A percentile compares a stretch with the other conserved stretches of the same genome.
phyloP scores from a whole-genome alignment of 345 rosid genomes.

The Excoecaria cochinchinensis region DNA sequence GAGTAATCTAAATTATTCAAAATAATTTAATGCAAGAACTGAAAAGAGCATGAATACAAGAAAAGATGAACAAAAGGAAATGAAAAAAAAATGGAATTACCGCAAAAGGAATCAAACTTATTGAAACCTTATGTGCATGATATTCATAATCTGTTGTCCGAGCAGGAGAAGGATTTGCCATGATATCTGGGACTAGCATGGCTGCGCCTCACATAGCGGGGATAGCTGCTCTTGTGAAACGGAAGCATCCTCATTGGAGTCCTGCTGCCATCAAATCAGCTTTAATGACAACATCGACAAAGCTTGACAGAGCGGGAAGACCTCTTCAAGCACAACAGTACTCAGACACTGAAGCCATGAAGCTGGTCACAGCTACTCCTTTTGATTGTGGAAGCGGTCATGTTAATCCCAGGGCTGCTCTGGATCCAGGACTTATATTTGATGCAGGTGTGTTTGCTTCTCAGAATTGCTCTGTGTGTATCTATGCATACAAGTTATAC shows the following conservation, averaged over 20 bases:
- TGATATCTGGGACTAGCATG: conserved; percentile 99
- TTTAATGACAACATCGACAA: conserved; percentile 87
- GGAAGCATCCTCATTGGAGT: conserved; percentile 93
- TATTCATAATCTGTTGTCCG: conserved; percentile 13
- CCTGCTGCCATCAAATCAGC: conserved; percentile 98
- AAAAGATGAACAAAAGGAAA: background rate
- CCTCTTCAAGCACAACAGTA: conserved; percentile 93
- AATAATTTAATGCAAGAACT: background rate
- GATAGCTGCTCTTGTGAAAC: conserved; percentile 97
- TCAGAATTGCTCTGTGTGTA: background rate
- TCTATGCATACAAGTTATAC: background rate
- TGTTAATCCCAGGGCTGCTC: conserved; percentile 89
- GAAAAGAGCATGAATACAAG: background rate
- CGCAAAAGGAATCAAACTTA: too few relatives aligned
- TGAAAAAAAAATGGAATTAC: background rate
- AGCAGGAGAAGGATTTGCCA: conserved; percentile 95
- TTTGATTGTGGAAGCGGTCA: conserved; percentile 98
- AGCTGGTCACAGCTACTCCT: conserved; percentile 79
- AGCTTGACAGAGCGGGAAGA: conserved; percentile 78
- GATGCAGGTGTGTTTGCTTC: conserved; percentile 62
- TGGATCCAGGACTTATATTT: conserved; percentile 94
- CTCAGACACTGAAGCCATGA: conserved; percentile 75
- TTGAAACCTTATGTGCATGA: background rate
- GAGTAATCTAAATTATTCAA: background rate
- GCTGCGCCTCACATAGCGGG: conserved; percentile 99